Conservation (phyloP, 2,329 filamentous ascomycete genomes). For the Scedosporium aurantiacum region DNA sequence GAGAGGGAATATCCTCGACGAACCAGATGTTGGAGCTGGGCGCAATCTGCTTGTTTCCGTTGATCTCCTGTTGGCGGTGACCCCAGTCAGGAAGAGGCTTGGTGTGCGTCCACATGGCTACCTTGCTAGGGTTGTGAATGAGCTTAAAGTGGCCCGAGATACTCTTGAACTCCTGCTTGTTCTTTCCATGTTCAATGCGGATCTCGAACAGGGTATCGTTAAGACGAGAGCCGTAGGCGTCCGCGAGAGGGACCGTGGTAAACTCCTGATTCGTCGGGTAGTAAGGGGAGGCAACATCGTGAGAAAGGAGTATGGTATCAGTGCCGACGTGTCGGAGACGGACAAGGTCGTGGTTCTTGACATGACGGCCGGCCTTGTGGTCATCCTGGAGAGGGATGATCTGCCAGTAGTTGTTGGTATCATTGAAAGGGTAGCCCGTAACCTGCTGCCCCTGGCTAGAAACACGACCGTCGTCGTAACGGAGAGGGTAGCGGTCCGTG, state of each 20-base stretch:
- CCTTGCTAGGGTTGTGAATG: constrained; percentile 85
- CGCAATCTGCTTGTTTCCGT: constrained; percentile 91
- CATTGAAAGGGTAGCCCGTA: constrained; percentile 94
- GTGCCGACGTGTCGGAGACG: constrained; percentile 81
- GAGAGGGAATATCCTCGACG: constrained; percentile 78
- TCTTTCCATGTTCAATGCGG: constrained; percentile 76
- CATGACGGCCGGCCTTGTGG: constrained; percentile 45
- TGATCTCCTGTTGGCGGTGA: constrained; percentile 96
- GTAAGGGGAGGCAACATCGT: constrained; percentile 94
- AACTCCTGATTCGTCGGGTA: constrained; percentile 98
- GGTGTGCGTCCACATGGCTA: constrained; percentile 98
- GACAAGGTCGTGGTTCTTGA: constrained; percentile 77
- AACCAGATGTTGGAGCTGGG: constrained; percentile 92
- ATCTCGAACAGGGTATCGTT: constrained; percentile 93
- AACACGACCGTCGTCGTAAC: constrained; percentile 94
- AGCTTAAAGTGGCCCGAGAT: constrained; percentile 92
- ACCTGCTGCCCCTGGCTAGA: constrained; percentile 97
- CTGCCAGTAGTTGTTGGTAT: constrained; percentile 98
- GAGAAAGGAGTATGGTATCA: constrained; percentile 75
- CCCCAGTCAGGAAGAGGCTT: constrained; percentile 95
- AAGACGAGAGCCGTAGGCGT: constrained; percentile 61
- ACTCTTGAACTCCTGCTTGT: constrained; percentile 74
- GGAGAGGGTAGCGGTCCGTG: constrained; percentile 74
- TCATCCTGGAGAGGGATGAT: constrained; percentile 61
- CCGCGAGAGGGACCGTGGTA: constrained; percentile 64